Conservation (phyloP, 2,329 filamentous ascomycete genomes). For the Colletotrichum plurivorum region DNA sequence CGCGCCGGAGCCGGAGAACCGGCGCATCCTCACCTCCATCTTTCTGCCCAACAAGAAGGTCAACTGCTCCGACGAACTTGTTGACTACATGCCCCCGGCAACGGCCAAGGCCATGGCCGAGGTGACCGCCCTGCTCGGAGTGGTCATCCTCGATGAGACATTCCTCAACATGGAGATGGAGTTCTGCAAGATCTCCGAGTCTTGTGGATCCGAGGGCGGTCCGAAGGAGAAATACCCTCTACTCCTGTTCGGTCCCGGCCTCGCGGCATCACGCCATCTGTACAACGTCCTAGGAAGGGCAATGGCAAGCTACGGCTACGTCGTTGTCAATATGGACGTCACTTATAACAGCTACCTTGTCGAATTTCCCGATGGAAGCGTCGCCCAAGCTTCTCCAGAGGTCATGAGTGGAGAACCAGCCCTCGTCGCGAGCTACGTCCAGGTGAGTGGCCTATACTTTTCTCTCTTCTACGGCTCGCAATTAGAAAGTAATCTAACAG, state of each 20-base stretch:
- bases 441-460: no score
- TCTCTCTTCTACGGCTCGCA: no score
- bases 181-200: conserved; percentile 36
- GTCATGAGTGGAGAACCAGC: no score
- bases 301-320: conserved; percentile 61
- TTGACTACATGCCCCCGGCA: conserved; percentile 40
- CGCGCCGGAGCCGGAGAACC: conserved; percentile 39
- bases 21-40: conserved; percentile 37
- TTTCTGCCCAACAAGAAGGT: conserved; percentile 33
- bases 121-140: conserved; percentile 22
- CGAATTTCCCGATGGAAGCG: conserved; percentile 59
- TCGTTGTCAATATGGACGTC: conserved; percentile 64
- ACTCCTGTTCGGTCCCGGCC: conserved; percentile 61
- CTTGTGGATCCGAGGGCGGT: neutral
- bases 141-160: conserved; percentile 22
- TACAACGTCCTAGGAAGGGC: conserved; percentile 59
- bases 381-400: conserved; percentile 42
- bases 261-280: conserved; percentile 56
- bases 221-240: conserved; percentile 29
- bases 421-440: neutral
- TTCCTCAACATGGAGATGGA: conserved; percentile 39
- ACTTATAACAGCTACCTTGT: conserved; percentile 60
- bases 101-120: conserved; percentile 24
- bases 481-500: neutral
- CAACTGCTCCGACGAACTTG: conserved; percentile 24